Evolutionary conservation across 1,284 basidiomycete genomes (phyloP), one percentile per base, ranked within the genome.

Genomic region (Cryptococcus sp.): DNA sequence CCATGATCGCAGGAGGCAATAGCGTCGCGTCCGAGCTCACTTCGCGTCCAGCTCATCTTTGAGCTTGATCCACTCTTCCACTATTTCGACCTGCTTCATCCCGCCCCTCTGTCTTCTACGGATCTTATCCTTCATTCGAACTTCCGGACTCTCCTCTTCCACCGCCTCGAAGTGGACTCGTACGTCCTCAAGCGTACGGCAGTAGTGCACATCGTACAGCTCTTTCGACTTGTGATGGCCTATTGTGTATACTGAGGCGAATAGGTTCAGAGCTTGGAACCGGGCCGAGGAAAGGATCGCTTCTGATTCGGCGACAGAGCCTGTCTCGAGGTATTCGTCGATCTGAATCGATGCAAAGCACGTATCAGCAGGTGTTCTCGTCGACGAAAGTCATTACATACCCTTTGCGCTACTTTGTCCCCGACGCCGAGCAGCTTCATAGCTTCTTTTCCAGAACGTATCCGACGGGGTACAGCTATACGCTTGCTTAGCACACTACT

Each of bases 61-160:
- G 20, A 77, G 43, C 27, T 51, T 52, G 22, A 79, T 65, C 78
- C 78, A 79, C 41, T 72, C 75, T 13, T 69, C 66, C 16, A 77
- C 75, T 22, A 78, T 73, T 55, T 79, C 78, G 11, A 69, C 65
- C 27, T 69, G 64, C 8, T 64, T 71, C 78, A 79, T 79, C n/a
- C 64, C 66, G 0, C 78, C 78, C 41, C 65, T 61, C 41, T 52
- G 61, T 30, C 70, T 55, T n/a, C 76, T 47, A 19, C 69, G 58
- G 11, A 57, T 47, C 58, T 66, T 72, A 40, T 67, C 70, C 56
- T 69, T 74, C 49, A 57, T 41, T 55, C 58, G 62, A 25, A 60
- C 64, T 51, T 62, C 70, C 43, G 65, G 66, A 47, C 30, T 59
- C 50, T 66, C 63, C 49, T 66, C 64, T 6, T 67, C 61, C 13